These are phyloP conservation scores for Coprinopsis cinerea DNA, from an alignment of 768 basidiomycete genomes.

Conservation along the genomic window DNA sequence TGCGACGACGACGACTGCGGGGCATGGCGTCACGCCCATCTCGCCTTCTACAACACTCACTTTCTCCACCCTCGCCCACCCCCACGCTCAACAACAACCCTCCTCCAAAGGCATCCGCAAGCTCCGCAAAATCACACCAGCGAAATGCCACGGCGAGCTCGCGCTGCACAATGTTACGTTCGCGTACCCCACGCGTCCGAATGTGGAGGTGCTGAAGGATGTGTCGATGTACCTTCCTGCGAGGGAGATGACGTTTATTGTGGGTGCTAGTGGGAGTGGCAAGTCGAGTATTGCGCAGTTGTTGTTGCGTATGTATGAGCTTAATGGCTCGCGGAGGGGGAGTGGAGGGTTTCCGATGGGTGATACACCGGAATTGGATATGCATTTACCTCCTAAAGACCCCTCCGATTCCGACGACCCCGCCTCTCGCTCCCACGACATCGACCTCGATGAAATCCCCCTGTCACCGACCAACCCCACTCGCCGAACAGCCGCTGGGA, in stretches of 20 bases:
- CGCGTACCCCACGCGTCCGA: conserved; percentile 75
- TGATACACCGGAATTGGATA: too few species aligned
- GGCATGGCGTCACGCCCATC: neutral
- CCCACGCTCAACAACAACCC: too few species aligned
- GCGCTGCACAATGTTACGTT: conserved; percentile 71
- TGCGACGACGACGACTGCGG: neutral
- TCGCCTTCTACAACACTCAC: conserved; percentile 9
- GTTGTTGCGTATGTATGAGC: conserved; percentile 72
- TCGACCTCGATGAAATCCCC: too few species aligned
- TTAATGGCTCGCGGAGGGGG: too few species aligned
- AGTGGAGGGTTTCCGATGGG: too few species aligned
- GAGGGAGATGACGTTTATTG: conserved; percentile 84
- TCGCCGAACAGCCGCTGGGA: too few species aligned
- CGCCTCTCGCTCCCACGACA: too few species aligned
- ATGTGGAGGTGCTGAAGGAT: conserved; percentile 58
- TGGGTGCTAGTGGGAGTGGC: conserved; percentile 80
- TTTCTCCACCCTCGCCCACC: conserved; percentile 27
- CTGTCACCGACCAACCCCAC: too few species aligned
- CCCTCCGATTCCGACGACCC: too few species aligned
- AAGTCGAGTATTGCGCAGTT: conserved; percentile 88
- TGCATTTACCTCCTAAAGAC: too few species aligned
- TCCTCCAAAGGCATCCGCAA: too few species aligned
- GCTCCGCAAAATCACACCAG: conserved; percentile 63
- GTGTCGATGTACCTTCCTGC: conserved; percentile 65
- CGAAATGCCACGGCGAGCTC: conserved; percentile 67